Percentiles rank a stretch among this genome's conserved stretches.
phyloP scores from a whole-genome alignment of 2,329 filamentous ascomycete genomes.

The Didymella exigua region DNA sequence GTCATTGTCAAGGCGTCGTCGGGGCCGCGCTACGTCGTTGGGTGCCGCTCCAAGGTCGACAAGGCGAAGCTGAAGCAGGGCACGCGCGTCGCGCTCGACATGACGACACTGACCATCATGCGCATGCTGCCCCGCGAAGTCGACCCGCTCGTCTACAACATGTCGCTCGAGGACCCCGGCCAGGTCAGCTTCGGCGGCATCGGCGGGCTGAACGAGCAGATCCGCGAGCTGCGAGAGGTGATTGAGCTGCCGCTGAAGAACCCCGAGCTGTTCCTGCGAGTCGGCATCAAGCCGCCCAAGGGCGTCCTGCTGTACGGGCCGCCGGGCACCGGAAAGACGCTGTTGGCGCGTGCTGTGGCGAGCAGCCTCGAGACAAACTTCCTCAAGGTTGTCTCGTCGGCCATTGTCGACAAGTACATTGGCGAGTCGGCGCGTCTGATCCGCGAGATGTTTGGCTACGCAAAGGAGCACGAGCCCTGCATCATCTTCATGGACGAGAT shows the following conservation, averaged over 20 bases:
- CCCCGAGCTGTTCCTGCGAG: conserved; percentile 93
- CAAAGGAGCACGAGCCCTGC: conserved; percentile 98
- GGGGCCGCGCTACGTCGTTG: conserved; percentile 95
- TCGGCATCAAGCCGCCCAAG: conserved; percentile 98
- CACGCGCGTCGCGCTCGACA: conserved; percentile 94
- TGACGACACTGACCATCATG: conserved; percentile 99
- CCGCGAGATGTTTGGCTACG: conserved; percentile 99
- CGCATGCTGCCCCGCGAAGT: conserved; percentile 98
- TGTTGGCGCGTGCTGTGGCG: conserved; percentile 91
- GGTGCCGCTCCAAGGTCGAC: conserved; percentile 97
- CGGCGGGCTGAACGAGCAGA: conserved; percentile 97
- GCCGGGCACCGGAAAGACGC: conserved; percentile 94
- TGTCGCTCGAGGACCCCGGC: conserved; percentile 97
- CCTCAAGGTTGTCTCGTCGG: conserved; percentile 96
- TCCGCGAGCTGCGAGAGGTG: conserved; percentile 93
- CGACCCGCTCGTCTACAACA: conserved; percentile 98
- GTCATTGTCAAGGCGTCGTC: conserved; percentile 99
- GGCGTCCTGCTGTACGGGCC: conserved; percentile 95
- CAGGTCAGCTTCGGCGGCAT: conserved; percentile 98
- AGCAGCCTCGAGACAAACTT: conserved; percentile 98
- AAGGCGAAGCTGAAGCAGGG: conserved; percentile 97
- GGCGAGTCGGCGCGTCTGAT: conserved; percentile 97
- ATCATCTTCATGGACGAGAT: conserved; percentile 99
- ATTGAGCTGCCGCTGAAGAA: conserved; percentile 99
- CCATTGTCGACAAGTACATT: conserved; percentile 99